A percentile compares a stretch with the other conserved stretches of the same genome.
Conservation (phyloP, 345 rosid species). For the Eucalyptus fibrosa region DNA sequence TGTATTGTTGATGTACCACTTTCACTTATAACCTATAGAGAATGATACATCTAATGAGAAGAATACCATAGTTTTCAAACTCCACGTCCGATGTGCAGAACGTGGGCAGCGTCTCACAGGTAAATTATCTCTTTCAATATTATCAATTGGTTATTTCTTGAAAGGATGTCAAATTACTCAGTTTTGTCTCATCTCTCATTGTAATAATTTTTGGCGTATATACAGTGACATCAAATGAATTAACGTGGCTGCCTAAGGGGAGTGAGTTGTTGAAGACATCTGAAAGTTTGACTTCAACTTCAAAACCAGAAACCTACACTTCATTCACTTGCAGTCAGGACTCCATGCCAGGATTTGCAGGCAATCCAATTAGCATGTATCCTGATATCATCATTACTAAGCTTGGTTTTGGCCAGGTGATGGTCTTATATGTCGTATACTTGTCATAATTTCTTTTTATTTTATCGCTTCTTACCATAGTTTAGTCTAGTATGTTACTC, state of each 20-base stretch:
- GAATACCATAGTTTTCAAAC: constrained; percentile 91
- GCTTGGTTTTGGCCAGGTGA: constrained; percentile 83
- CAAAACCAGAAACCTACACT: constrained; percentile 66
- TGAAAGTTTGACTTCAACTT: constrained; percentile 15
- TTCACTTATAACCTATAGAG: constrained; percentile 19
- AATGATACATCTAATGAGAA: constrained; percentile 73
- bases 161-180: not conserved
- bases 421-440: not conserved
- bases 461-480: not conserved
- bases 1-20: not conserved
- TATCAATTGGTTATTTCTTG: not conserved
- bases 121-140: constrained; percentile 2
- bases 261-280: constrained; percentile 62
- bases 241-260: constrained; percentile 81
- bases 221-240: constrained; percentile 64
- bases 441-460: not conserved
- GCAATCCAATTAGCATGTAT: constrained; percentile 31
- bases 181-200: not conserved
- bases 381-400: constrained; percentile 61
- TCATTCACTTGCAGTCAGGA: constrained; percentile 59
- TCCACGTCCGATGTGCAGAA: constrained; percentile 48
- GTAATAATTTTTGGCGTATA: not conserved
- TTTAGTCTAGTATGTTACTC: not conserved
- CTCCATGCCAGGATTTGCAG: constrained; percentile 37
- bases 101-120: constrained; percentile 44